phyloP scores from a whole-genome alignment of 108 stramenopile species.

The Epipyxis sp. region DNA sequence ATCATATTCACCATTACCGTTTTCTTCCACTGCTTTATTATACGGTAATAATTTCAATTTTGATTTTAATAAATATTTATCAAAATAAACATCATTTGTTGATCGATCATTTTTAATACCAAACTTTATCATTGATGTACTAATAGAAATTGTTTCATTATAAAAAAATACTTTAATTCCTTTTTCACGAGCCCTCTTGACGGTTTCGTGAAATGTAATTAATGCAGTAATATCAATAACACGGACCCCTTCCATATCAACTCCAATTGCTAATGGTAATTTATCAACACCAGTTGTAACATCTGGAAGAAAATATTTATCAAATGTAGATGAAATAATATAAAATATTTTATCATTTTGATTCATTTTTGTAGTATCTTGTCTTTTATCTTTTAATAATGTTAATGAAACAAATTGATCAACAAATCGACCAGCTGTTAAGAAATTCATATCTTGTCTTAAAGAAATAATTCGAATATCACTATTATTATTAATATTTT shows the following conservation, averaged over 20 bases:
- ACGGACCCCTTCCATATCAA: background rate
- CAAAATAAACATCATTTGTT: background rate
- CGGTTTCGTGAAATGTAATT: background rate
- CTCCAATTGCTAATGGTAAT: background rate
- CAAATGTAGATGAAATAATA: background rate
- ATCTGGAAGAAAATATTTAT: background rate
- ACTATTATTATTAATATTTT: background rate
- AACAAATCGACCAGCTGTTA: background rate
- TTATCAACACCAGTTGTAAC: background rate
- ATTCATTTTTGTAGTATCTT: background rate
- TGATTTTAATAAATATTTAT: background rate
- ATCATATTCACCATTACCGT: background rate
- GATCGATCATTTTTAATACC: background rate
- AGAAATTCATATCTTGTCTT: background rate
- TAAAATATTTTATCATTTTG: background rate
- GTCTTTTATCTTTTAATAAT: background rate
- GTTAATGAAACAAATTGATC: background rate
- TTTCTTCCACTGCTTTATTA: too few relatives aligned
- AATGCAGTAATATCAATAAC: constrained; percentile 5
- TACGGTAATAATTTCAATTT: background rate
- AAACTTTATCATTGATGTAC: background rate
- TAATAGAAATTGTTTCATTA: background rate
- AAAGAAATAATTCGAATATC: background rate
- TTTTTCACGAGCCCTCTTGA: background rate
- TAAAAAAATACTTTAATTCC: background rate